Evolutionary conservation across 352 stramenopile genomes (phyloP), one percentile per base, ranked within the genome.

Genomic region (Pythium phragmitis): DNA sequence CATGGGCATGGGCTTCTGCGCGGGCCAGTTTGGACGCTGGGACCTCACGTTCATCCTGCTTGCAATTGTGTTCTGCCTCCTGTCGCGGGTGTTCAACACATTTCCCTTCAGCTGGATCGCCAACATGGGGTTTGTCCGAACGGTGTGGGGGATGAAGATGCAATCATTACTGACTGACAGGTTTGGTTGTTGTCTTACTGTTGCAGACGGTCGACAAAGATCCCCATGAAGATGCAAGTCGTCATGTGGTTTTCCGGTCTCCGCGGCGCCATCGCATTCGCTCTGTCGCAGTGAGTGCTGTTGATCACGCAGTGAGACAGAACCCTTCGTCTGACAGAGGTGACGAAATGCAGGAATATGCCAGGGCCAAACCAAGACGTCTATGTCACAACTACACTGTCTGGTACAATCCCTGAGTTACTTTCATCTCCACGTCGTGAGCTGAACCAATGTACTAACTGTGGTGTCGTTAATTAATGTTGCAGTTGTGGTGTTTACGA

Each of bases 401-500:
- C 77, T 30, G 77, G 79, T 85, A 70, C 33, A 50, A 1, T 28
- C 7, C 45, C 12, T 17, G 9, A 42, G 37, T 42, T 2, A 16
- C 14, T 4, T 42, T 12, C 37, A 42, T 42, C 45, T 50, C 21
- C 45, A 50, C 11, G n/a, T 50, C n/a, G 2, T 7, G 5, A 13
- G 33, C 39, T 41, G 28, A 30, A 7, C 43, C 12, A 46, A 42
- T 37, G n/a, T 46, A 4, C 19, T 26, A 4, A 26, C 7, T 49
- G 19, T 47, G 17, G 23, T 62, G 28, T 62, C 1, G 13, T 12
- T 50, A 30, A 43, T 52, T 54, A 48, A 17, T 43, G 19, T 66
- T 55, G 21, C 36, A 86, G 82, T 99, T 41, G 97, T 97, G 19
- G 96, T 99, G 46, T 97, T 98, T 70, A 99, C 96, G 3, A 99